phyloP scores from a whole-genome alignment of 139 green algal genomes.

The Chlamydomonas asymmetrica region DNA sequence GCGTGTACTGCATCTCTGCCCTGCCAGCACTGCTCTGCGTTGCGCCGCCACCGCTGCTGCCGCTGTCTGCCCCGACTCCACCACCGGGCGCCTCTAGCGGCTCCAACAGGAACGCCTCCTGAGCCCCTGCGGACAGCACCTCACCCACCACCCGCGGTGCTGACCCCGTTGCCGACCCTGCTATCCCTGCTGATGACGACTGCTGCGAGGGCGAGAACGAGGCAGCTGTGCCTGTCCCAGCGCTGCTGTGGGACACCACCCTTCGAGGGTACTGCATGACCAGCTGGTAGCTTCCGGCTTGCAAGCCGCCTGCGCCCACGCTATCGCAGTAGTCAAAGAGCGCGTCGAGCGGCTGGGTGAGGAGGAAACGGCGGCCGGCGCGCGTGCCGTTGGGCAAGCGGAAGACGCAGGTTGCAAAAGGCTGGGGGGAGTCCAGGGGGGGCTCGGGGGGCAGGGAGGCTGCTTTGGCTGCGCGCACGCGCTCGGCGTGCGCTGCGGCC shows the following conservation, averaged over 20 bases:
- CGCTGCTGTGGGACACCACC: conserved; percentile 35
- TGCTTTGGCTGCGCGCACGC: conserved; percentile 33
- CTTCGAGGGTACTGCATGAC: conserved; percentile 70
- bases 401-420: conserved; percentile 49
- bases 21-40: too few species aligned
- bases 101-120: conserved; percentile 43
- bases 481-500: conserved; percentile 1
- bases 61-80: too few species aligned
- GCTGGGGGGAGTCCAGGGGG: conserved; percentile 2
- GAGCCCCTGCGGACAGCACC: conserved; percentile 16
- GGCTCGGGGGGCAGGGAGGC: conserved; percentile 56
- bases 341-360: conserved; percentile 27
- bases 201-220: too few species aligned
- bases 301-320: conserved; percentile 26
- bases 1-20: too few species aligned
- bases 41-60: too few species aligned
- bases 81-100: conserved; percentile 11
- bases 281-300: conserved; percentile 55
- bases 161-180: too few species aligned
- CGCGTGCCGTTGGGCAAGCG: conserved; percentile 70
- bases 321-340: conserved; percentile 77
- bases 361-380: conserved; percentile 56
- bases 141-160: conserved; percentile 30
- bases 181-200: too few species aligned
- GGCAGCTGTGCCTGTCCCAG: conserved; percentile 17